Conservation (phyloP, 1,139 yeast species). For the Pichia terricola region DNA sequence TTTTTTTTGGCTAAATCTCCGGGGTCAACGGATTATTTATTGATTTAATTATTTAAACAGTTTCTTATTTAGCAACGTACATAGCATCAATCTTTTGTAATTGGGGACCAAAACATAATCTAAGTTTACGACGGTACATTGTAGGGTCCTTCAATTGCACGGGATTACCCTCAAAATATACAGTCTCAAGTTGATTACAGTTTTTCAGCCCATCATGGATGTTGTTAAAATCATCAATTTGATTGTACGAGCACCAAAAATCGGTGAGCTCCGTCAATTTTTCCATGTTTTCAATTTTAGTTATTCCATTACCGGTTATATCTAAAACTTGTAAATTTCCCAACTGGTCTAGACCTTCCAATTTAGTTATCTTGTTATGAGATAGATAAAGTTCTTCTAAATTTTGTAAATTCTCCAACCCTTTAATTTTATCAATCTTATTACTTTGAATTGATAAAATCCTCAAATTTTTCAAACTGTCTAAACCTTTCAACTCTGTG, state of each 20-base stretch:
- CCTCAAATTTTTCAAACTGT: constrained; percentile 50
- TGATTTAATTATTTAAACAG: no score
- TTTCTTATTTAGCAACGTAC: no score
- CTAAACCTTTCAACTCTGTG: constrained; percentile 52
- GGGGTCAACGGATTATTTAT: no score
- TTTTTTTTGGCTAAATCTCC: no score
- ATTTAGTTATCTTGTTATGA: constrained; percentile 66
- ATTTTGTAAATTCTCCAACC: constrained; percentile 59
- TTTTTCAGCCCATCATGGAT: constrained; percentile 55
- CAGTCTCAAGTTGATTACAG: constrained; percentile 67
- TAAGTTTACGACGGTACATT: constrained; percentile 76
- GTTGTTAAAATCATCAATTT: constrained; percentile 58
- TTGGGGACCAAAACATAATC: constrained; percentile 63
- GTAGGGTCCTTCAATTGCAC: constrained; percentile 64
- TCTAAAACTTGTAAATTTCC: constrained; percentile 65
- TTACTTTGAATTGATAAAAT: constrained; percentile 87
- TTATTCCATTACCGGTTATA: constrained; percentile 64
- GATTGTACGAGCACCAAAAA: constrained; percentile 85
- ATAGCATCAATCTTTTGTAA: constrained; percentile 88
- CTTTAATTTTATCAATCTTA: constrained; percentile 69
- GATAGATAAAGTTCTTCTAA: constrained; percentile 84
- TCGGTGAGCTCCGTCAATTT: constrained; percentile 72
- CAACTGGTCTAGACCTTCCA: constrained; percentile 74
- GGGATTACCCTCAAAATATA: constrained; percentile 94
- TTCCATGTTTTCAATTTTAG: constrained; percentile 50